Conservation (phyloP, 768 basidiomycete species). For the Boletus pseudo-olivaceus region DNA sequence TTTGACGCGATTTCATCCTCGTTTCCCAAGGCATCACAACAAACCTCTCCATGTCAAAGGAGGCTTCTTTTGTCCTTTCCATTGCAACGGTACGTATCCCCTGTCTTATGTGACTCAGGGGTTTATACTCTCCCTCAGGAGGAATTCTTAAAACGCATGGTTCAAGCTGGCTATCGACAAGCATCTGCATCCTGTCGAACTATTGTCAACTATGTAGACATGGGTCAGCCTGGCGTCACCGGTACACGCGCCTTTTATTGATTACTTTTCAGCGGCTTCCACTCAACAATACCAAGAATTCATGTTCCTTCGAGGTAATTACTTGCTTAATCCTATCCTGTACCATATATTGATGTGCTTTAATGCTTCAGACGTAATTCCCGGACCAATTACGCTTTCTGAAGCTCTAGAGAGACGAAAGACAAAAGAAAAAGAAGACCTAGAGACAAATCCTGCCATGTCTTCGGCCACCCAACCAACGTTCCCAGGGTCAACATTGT, state of each 20-base stretch:
- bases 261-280: constrained; percentile 45
- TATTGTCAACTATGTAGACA: constrained; percentile 64
- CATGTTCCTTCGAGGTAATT: constrained; percentile 64
- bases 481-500: constrained; percentile 23
- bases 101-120: constrained; percentile 5
- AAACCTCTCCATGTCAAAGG: constrained; percentile 67
- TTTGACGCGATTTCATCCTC: constrained; percentile 15
- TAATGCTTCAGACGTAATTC: constrained; percentile 56
- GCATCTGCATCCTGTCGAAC: constrained; percentile 57
- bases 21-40: constrained; percentile 50
- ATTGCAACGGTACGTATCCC: constrained; percentile 61
- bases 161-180: constrained; percentile 64
- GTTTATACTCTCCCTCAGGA: constrained; percentile 48
- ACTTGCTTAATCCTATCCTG: not conserved
- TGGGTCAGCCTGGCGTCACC: constrained; percentile 50
- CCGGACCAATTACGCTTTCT: constrained; percentile 52
- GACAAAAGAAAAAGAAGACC: constrained; percentile 49
- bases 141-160: constrained; percentile 78
- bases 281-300: constrained; percentile 64
- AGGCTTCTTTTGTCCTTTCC: constrained; percentile 70
- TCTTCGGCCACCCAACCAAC: constrained; percentile 30
- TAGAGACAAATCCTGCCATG: constrained; percentile 59
- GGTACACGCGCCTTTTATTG: not conserved
- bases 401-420: constrained; percentile 59
- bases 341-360: constrained; percentile 2